Percentiles rank a stretch among this genome's conserved stretches.
These are phyloP conservation scores for Ramaria sp. DNA, from an alignment of 768 basidiomycete genomes.

Conservation along the genomic window DNA sequence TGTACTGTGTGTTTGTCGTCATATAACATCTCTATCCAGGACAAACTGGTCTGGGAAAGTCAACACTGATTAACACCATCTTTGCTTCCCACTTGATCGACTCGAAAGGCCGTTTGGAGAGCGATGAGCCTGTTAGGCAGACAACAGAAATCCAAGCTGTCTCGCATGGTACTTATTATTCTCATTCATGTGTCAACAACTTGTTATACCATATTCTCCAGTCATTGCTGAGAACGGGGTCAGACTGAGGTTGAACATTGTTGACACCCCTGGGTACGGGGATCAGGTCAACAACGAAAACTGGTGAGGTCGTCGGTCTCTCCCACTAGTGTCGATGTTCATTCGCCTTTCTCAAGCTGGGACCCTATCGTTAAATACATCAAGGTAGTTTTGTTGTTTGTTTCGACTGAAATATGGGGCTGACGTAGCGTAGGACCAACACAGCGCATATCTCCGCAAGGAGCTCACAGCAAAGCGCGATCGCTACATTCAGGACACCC, in stretches of 20 bases:
- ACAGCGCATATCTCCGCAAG: conserved; percentile 96
- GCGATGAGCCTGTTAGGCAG: conserved; percentile 85
- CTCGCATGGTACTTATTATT: conserved; percentile 66
- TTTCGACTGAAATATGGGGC: background rate
- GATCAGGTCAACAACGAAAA: conserved; percentile 99
- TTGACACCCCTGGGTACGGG: conserved; percentile 97
- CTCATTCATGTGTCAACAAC: conserved; percentile 5
- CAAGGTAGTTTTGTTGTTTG: conserved; percentile 31
- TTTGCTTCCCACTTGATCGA: conserved; percentile 98
- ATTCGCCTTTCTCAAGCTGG: conserved; percentile 53
- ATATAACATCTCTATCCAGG: conserved; percentile 35
- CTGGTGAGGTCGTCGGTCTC: conserved; percentile 46
- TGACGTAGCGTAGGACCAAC: conserved; percentile 55
- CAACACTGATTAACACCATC: conserved; percentile 97
- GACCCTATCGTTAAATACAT: conserved; percentile 99
- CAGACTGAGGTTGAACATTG: conserved; percentile 88
- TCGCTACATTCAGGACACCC: conserved; percentile 95
- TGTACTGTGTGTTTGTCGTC: conserved; percentile 3
- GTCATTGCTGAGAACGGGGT: conserved; percentile 97
- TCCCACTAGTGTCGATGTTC: background rate
- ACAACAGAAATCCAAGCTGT: conserved; percentile 95
- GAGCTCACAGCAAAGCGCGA: conserved; percentile 98
- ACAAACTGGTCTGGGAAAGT: conserved; percentile 97
- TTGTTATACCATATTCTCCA: conserved; percentile 20
- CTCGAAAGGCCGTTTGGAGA: conserved; percentile 85